These are phyloP conservation scores for Hypoxylon trugodes DNA, from an alignment of 495 filamentous ascomycete species.

Conservation along the genomic window DNA sequence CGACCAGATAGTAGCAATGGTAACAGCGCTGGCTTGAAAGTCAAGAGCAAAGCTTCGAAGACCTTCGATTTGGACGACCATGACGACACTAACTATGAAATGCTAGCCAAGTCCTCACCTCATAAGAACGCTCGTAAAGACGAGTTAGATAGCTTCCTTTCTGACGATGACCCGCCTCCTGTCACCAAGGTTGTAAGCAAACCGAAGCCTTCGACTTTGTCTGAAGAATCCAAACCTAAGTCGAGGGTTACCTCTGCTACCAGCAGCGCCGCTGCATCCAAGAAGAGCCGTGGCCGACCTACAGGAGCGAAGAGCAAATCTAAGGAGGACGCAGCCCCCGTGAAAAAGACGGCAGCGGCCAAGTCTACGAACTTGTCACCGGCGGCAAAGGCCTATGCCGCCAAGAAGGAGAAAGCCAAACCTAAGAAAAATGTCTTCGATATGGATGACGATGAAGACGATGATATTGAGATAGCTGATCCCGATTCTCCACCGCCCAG, in stretches of 20 bases:
- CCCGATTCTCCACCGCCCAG: constrained; percentile 52
- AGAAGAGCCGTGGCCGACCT: constrained; percentile 61
- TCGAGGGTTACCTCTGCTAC: constrained; percentile 46
- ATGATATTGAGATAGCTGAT: constrained; percentile 49
- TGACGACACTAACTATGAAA: constrained; percentile 87
- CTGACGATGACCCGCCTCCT: constrained; percentile 62
- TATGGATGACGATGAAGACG: constrained; percentile 56
- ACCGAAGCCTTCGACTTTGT: constrained; percentile 43
- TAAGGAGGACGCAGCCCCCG: constrained; percentile 37
- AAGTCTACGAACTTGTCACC: constrained; percentile 66
- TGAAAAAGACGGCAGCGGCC: constrained; percentile 47
- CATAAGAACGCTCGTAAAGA: constrained; percentile 62
- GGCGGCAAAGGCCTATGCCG: constrained; percentile 83
- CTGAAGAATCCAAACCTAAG: constrained; percentile 51
- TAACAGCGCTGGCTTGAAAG: constrained; percentile 51
- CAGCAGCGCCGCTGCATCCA: constrained; percentile 41
- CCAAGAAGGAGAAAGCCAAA: constrained; percentile 69
- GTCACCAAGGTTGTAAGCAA: constrained; percentile 51
- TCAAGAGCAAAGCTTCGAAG: constrained; percentile 62
- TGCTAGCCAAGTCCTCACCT: constrained; percentile 69
- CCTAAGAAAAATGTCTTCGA: constrained; percentile 53
- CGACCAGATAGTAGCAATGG: constrained; percentile 74
- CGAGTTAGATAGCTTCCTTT: constrained; percentile 68
- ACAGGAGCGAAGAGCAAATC: constrained; percentile 57
- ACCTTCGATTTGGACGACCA: constrained; percentile 66